Evolutionary conservation across 2,329 filamentous ascomycete species (phyloP).

Genomic region (Fusarium penzigii): DNA sequence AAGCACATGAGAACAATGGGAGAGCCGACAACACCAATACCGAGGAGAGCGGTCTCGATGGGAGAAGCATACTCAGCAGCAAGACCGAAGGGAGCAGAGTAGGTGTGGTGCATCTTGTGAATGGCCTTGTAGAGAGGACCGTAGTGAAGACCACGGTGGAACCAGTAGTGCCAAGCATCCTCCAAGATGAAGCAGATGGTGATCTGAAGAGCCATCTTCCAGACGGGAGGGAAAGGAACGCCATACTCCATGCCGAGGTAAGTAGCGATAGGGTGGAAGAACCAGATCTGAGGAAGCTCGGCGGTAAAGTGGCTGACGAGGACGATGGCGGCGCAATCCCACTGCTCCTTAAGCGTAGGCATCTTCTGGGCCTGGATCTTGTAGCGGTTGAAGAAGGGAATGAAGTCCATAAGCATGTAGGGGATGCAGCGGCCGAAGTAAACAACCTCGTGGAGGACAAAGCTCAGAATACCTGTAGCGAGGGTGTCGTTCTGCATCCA

Average conservation of each 20-base stretch:
- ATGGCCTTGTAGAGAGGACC: slow-evolving; percentile 93
- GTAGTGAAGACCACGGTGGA: slow-evolving; percentile 90
- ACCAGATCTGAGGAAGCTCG: slow-evolving; percentile 97
- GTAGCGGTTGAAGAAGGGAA: slow-evolving; percentile 87
- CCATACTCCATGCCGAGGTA: slow-evolving; percentile 86
- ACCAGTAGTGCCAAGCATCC: slow-evolving; percentile 98
- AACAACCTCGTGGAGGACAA: slow-evolving; percentile 88
- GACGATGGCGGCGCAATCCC: slow-evolving; percentile 89
- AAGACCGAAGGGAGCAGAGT: slow-evolving; percentile 94
- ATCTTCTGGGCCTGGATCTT: slow-evolving; percentile 93
- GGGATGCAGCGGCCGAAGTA: slow-evolving; percentile 93
- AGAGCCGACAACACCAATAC: slow-evolving; percentile 78
- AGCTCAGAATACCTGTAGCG: slow-evolving; percentile 96
- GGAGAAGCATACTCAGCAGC: slow-evolving; percentile 97
- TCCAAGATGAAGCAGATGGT: slow-evolving; percentile 93
- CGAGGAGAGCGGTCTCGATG: slow-evolving; percentile 94
- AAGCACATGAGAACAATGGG: slow-evolving; percentile 83
- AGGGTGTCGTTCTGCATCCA: slow-evolving; percentile 98
- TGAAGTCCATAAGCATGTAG: slow-evolving; percentile 88
- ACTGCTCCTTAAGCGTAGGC: slow-evolving; percentile 90
- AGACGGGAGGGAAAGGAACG: slow-evolving; percentile 83
- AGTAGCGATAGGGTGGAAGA: slow-evolving; percentile 96
- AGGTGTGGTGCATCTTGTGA: slow-evolving; percentile 99
- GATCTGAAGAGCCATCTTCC: slow-evolving; percentile 90
- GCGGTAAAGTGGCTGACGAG: slow-evolving; percentile 96